These are phyloP conservation scores for Tarenaya hassleriana DNA, from an alignment of 345 rosid genomes.

Conservation along the genomic window DNA sequence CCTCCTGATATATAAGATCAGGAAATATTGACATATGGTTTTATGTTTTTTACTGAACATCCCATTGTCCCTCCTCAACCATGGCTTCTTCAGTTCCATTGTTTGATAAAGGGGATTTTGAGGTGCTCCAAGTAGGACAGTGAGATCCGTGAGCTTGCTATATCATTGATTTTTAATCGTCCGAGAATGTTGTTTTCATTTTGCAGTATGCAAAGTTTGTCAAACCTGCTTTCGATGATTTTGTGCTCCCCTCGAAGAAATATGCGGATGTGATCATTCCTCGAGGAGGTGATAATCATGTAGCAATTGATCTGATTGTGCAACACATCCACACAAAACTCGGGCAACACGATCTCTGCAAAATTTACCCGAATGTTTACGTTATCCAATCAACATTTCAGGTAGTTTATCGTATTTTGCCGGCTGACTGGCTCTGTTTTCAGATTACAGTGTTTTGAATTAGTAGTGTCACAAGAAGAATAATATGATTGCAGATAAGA, in stretches of 20 bases:
- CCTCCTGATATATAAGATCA: not conserved
- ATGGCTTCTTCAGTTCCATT: not conserved
- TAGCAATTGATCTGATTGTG: conserved; percentile 91
- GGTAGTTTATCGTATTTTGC: conserved; percentile 30
- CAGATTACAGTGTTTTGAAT: not conserved
- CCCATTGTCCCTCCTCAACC: not conserved
- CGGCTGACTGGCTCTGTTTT: not conserved
- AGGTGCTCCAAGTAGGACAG: too few relatives aligned
- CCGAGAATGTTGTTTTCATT: conserved; percentile 18
- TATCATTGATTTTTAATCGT: conserved; percentile 13
- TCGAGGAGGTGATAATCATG: conserved; percentile 91
- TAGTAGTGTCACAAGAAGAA: conserved; percentile 23
- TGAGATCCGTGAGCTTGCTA: not conserved
- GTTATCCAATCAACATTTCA: conserved; percentile 91
- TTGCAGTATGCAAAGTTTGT: conserved; percentile 95
- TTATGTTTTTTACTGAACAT: not conserved
- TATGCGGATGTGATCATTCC: conserved; percentile 93
- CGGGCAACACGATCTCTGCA: conserved; percentile 90
- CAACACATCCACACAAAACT: conserved; percentile 92
- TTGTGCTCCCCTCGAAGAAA: conserved; percentile 89
- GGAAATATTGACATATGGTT: not conserved
- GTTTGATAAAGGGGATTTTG: too few relatives aligned
- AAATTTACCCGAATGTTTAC: conserved; percentile 75
- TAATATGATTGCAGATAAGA: conserved; percentile 59
- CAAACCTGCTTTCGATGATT: conserved; percentile 97